Evolutionary conservation across 345 rosid genomes (phyloP).

Genomic region (Eucalyptus pauciflora): DNA sequence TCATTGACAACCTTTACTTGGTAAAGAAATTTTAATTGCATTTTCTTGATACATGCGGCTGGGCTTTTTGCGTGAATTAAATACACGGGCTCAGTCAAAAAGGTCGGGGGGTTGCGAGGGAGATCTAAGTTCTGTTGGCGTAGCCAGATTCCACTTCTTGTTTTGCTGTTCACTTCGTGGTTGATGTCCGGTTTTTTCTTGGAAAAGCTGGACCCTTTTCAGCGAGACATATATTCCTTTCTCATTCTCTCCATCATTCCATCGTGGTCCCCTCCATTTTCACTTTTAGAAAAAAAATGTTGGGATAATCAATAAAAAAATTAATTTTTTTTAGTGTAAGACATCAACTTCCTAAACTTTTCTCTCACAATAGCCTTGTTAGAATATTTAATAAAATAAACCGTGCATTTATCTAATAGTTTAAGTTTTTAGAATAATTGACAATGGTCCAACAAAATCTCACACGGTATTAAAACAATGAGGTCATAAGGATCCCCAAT

Average conservation of each 20-base stretch:
- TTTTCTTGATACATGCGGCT: not conserved
- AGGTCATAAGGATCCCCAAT: too few relatives aligned
- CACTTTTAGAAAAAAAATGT: not conserved
- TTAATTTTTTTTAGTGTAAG: not conserved
- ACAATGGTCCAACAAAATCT: rapidly evolving
- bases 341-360: not conserved
- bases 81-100: not conserved
- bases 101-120: not conserved
- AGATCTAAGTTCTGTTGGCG: not conserved
- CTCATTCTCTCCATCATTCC: not conserved
- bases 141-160: not conserved
- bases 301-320: not conserved
- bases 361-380: not conserved
- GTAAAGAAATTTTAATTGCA: not conserved
- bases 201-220: not conserved
- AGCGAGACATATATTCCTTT: not conserved
- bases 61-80: not conserved
- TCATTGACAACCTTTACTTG: not conserved
- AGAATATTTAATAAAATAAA: too few relatives aligned
- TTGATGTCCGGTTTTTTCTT: not conserved
- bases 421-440: too few relatives aligned
- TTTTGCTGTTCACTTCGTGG: not conserved
- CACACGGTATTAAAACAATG: too few relatives aligned
- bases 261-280: not conserved
- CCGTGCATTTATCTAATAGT: rapidly evolving